Evolutionary conservation across 768 basidiomycete species (phyloP), one percentile per base, ranked within the genome.

Genomic region (Amanita polypyramis): DNA sequence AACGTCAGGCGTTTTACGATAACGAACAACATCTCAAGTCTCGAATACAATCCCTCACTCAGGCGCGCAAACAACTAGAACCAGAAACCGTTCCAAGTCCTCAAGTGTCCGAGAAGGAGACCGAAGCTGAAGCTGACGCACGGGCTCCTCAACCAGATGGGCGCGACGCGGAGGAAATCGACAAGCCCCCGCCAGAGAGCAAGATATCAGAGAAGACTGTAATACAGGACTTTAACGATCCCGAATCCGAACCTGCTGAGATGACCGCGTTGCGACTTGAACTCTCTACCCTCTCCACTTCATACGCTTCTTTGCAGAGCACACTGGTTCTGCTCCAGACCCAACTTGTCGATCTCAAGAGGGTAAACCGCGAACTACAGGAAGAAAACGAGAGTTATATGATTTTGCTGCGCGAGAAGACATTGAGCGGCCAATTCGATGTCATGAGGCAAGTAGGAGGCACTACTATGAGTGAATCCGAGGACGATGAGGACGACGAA

Each of bases 381-480:
- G 93, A 98, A 63, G 94, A 98, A 56, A 99, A 97, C 62, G 93
- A 96, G 65, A 88, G 88, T 43, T 99, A 92, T 68, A 91, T 95
- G 76, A 89, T 94, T 52, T 74, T 99, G 33, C 68, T 98, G 20
- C 74, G 89, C 52, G 94, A 98, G 67, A 83, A 79, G 69, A 97
- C 96, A 0, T 64, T 98, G 37, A 92, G 75, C 54, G 95, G 95
- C 3, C 85, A 88, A 56, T 89, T 86, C 60, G 83, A 90, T 60
- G 67, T 88, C 52, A 69, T 81, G 61, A 79, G 72, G 56, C 79
- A 82, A 62, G 80, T 85, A 29, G 78, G 76, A 35, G 75, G 68
- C 37, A 65, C 63, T n/a, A 29, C 15, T 25, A 62, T 52, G 21
- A 62, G 59, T 38, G 65, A 68, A 10, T 64, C 66, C 6, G 69